Base-by-base conservation (phyloP, 2,329 filamentous ascomycete species). In the Paecilomyces dactylethromorphus region DNA sequence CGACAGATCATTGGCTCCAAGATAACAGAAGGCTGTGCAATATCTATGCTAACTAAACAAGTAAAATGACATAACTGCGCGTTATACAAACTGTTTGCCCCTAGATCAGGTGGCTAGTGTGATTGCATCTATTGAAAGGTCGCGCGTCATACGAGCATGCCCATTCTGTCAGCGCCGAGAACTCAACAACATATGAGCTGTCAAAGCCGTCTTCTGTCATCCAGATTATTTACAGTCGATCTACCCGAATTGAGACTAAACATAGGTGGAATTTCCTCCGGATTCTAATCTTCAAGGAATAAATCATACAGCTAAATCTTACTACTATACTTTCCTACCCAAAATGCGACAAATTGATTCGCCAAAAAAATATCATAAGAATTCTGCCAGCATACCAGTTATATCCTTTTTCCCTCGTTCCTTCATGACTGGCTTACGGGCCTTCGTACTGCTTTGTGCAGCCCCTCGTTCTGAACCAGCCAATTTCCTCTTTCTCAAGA, bases 331-430 rank as follows among this genome's bases (percentile, higher is more conserved):
- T 3, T 29, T 7, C 26, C 3, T 29, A 7, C 26, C 26, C 35
- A 45, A 11, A 8, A 45, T 45, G 22, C 26, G 22, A 21, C n/a
- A 11, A 15, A 32, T 26, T 22, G 29, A 53, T 53, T 18, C 29
- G n/a, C 21, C 18, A 29, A 32, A 11, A 11, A 33, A 6, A 29
- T 18, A 55, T 63, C 54, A 68, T 8, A 66, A 54, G 58, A 75
- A 73, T n/a, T 71, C 67, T n/a, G 64, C 61, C 22, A 75, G 61
- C 12, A 73, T 29, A 35, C 65, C 67, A 15, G 62, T 60, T 51
- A 74, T 64, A 58, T 72, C 66, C 33, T 63, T 67, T 11, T 54
- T 54, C 12, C 60, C 61, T 24, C 64, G 66, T 31, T 64, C 55
- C 60, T 66, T 75, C 64, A 71, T 68, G 21, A 63, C 63, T 8